A percentile compares a stretch with the other conserved stretches of the same genome.
phyloP scores from a whole-genome alignment of 2,329 filamentous ascomycete species.

The Fusarium sterilihyphosum region DNA sequence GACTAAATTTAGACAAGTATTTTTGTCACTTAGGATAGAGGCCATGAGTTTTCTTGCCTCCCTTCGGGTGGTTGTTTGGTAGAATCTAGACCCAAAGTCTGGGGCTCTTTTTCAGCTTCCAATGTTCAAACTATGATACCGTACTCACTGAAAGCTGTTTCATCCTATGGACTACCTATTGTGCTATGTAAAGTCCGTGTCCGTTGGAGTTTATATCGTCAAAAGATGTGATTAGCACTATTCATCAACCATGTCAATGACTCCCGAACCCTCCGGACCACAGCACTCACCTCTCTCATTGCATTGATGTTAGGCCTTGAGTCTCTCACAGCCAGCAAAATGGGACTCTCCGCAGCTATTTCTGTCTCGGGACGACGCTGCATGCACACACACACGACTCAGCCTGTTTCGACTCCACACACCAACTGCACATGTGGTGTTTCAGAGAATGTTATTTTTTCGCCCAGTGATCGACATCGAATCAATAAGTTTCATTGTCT shows the following conservation, averaged over 20 bases:
- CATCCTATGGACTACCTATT: neutral
- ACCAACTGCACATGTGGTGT: slow-evolving; percentile 17
- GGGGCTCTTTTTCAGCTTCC: slow-evolving; percentile 11
- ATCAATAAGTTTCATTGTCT: slow-evolving; percentile 3
- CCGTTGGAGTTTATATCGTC: slow-evolving; percentile 6
- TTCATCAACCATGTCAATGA: neutral
- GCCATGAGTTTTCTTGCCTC: neutral
- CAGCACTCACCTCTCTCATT: neutral
- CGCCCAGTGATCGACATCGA: slow-evolving; percentile 1
- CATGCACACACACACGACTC: slow-evolving; percentile 19
- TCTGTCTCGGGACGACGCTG: slow-evolving; percentile 20
- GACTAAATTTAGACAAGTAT: fast-evolving
- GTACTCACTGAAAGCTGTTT: neutral
- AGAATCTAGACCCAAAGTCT: slow-evolving; percentile 22
- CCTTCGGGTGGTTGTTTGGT: neutral
- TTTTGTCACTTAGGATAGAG: fast-evolving
- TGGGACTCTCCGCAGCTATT: slow-evolving; percentile 15
- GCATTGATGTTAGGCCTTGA: neutral
- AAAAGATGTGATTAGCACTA: neutral
- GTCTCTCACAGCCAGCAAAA: slow-evolving; percentile 2
- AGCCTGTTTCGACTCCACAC: slow-evolving; percentile 22
- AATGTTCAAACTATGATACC: neutral
- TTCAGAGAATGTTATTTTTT: slow-evolving; percentile 26
- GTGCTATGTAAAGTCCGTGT: neutral
- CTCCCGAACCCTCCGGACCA: neutral